Percentiles rank a stretch among this genome's conserved stretches.
Evolutionary conservation across 75 land plant species (phyloP).

Genomic region (Pinus taeda): DNA sequence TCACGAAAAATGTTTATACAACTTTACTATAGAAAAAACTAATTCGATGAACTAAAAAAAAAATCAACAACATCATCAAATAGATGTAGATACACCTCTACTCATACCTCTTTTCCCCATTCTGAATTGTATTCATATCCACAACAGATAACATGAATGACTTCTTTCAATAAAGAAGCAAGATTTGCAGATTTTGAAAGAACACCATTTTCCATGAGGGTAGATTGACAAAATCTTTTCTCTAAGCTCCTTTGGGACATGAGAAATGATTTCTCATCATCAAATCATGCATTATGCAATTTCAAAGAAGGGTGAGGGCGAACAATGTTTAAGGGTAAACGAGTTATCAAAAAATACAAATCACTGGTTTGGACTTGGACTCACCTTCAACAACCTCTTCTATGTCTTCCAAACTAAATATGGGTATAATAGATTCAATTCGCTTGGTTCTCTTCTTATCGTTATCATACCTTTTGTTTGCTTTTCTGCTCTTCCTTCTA

Average conservation of each 20-base stretch:
- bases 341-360: background rate
- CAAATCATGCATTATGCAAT: conserved; percentile 51
- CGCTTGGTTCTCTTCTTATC: conserved; percentile 49
- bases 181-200: conserved; percentile 77
- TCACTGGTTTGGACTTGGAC: background rate
- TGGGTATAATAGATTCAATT: conserved; percentile 80
- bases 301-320: conserved; percentile 1
- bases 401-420: conserved; percentile 79
- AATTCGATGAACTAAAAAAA: background rate
- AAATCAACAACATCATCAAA: background rate
- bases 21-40: background rate
- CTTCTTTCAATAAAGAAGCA: conserved; percentile 83
- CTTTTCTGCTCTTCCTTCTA: conserved; percentile 49
- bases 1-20: background rate
- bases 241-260: conserved; percentile 89
- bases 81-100: background rate
- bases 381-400: conserved; percentile 90
- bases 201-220: conserved; percentile 84
- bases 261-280: conserved; percentile 77
- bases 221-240: conserved; percentile 93
- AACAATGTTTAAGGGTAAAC: background rate
- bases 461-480: conserved; percentile 42
- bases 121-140: conserved; percentile 97
- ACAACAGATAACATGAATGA: conserved; percentile 97
- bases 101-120: conserved; percentile 95